Evolutionary conservation across 148 eudicot species (phyloP).

Genomic region (Fagopyrum tataricum): DNA sequence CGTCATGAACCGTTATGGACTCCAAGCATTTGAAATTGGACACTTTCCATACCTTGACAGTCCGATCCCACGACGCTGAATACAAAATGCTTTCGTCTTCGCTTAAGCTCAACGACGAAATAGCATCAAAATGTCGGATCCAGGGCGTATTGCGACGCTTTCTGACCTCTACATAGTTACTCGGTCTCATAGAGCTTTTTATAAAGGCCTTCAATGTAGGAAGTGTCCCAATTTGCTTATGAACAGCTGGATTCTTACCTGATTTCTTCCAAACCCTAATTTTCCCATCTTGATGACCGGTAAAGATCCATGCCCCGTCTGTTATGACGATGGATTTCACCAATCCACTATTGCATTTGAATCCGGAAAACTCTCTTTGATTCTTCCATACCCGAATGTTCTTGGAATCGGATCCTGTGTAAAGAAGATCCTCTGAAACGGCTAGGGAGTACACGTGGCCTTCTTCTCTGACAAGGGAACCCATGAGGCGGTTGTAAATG

Average conservation of each 20-base stretch:
- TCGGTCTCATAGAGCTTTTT: constrained; percentile 53
- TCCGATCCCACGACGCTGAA: constrained; percentile 71
- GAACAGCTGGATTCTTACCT: constrained; percentile 35
- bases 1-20: constrained; percentile 63
- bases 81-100: constrained; percentile 49
- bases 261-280: constrained; percentile 74
- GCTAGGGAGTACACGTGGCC: constrained; percentile 80
- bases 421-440: constrained; percentile 52
- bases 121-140: constrained; percentile 65
- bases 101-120: constrained; percentile 57
- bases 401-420: constrained; percentile 78
- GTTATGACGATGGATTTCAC: constrained; percentile 74
- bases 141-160: constrained; percentile 33
- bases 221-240: constrained; percentile 55
- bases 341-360: constrained; percentile 66
- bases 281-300: constrained; percentile 83
- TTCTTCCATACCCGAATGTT: constrained; percentile 79
- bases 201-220: constrained; percentile 55
- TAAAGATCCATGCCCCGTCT: constrained; percentile 43
- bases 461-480: constrained; percentile 75
- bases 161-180: constrained; percentile 45
- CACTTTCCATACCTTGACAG: constrained; percentile 55
- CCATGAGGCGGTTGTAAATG: constrained; percentile 45
- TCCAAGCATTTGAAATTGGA: constrained; percentile 66
- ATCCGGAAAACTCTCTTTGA: constrained; percentile 63